phyloP scores from a whole-genome alignment of 768 basidiomycete species.

The Rossbeevera mucosa region DNA sequence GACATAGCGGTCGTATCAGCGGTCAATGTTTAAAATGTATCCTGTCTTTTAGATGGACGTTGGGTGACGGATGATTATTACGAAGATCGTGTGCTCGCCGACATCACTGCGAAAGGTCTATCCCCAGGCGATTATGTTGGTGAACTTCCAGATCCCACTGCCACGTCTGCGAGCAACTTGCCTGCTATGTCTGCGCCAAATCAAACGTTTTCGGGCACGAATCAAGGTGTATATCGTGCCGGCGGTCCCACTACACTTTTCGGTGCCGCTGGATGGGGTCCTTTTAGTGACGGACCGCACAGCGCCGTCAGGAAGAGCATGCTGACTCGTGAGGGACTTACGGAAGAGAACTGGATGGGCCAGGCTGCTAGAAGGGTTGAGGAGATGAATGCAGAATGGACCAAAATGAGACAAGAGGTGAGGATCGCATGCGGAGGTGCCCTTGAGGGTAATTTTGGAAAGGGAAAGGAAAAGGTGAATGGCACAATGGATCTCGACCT shows the following conservation, averaged over 20 bases:
- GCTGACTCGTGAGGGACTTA: constrained; percentile 74
- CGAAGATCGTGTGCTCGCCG: constrained; percentile 75
- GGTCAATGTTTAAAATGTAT: background rate
- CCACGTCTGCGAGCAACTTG: constrained; percentile 40
- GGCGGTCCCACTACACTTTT: constrained; percentile 94
- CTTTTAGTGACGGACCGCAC: constrained; percentile 83
- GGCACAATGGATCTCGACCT: constrained; percentile 29
- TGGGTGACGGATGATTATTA: constrained; percentile 97
- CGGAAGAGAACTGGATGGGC: constrained; percentile 90
- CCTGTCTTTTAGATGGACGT: constrained; percentile 59
- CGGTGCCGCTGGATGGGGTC: constrained; percentile 77
- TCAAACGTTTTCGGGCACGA: constrained; percentile 40
- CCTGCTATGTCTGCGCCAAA: constrained; percentile 32
- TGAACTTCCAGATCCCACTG: constrained; percentile 73
- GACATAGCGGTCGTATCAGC: background rate
- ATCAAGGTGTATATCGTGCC: constrained; percentile 75
- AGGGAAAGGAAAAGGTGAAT: constrained; percentile 32
- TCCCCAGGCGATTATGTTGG: constrained; percentile 80
- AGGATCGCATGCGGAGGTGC: constrained; percentile 50
- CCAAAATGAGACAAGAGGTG: constrained; percentile 51
- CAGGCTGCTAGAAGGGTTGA: constrained; percentile 63
- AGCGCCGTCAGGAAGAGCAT: constrained; percentile 80
- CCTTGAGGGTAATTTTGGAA: constrained; percentile 32
- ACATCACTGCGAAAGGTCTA: constrained; percentile 76
- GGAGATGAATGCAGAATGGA: constrained; percentile 63